Conservation (phyloP, 768 basidiomycete genomes). For the Daedaleopsis nitida region DNA sequence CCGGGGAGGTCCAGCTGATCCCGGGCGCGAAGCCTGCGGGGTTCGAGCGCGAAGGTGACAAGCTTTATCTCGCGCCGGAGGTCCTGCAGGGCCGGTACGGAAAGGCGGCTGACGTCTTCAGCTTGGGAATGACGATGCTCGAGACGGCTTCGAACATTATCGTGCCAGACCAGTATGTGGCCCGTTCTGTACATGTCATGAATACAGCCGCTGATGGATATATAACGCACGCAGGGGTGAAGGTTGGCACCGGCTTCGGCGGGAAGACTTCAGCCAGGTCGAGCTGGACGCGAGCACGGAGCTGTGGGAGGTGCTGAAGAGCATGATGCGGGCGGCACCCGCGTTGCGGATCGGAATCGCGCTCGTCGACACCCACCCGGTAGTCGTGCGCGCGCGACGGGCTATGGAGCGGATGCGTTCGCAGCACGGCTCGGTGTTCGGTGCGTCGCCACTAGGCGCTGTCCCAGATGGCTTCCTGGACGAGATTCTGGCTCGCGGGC, state of each 20-base stretch:
- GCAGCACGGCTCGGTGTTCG: constrained; percentile 46
- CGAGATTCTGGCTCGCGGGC: constrained; percentile 47
- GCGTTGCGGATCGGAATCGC: constrained; percentile 55
- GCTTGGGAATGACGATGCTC: constrained; percentile 94
- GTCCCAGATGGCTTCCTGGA: constrained; percentile 65
- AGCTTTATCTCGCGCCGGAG: constrained; percentile 96
- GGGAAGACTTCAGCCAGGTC: constrained; percentile 89
- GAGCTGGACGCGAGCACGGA: constrained; percentile 67
- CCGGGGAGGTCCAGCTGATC: constrained; percentile 29
- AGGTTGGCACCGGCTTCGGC: constrained; percentile 90
- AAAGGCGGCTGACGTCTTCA: constrained; percentile 95
- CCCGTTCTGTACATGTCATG: constrained; percentile 6
- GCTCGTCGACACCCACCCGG: constrained; percentile 59
- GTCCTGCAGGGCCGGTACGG: constrained; percentile 90
- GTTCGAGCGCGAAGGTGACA: constrained; percentile 96
- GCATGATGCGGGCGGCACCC: constrained; percentile 80
- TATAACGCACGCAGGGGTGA: constrained; percentile 65
- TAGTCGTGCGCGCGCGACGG: constrained; percentile 62
- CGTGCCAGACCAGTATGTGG: constrained; percentile 91
- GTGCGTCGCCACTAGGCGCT: constrained; percentile 63
- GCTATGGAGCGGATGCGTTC: constrained; percentile 59
- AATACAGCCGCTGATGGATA: constrained; percentile 14
- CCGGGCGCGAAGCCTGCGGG: constrained; percentile 20
- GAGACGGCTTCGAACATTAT: constrained; percentile 96
- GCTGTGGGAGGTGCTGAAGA: constrained; percentile 65